phyloP scores from a whole-genome alignment of 192 early-diverging fungal species.

The Helicostylum pulchrum region DNA sequence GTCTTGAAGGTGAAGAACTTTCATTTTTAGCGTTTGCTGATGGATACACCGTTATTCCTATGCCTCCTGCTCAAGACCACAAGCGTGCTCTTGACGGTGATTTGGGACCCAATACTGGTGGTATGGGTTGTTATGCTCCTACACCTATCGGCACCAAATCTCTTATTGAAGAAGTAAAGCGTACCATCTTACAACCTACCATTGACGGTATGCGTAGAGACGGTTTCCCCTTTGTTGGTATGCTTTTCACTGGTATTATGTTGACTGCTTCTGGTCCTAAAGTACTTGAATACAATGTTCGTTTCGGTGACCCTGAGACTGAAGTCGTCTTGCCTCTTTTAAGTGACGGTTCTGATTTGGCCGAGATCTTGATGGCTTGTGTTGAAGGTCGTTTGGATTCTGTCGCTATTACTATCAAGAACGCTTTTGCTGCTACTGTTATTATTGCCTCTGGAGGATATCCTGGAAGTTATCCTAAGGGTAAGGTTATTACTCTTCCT shows the following conservation, averaged over 20 bases:
- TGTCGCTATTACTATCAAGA: slow-evolving; percentile 68
- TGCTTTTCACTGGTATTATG: slow-evolving; percentile 97
- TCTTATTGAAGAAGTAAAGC: slow-evolving; percentile 67
- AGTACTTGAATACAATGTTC: slow-evolving; percentile 97
- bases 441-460: slow-evolving; percentile 92
- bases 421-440: slow-evolving; percentile 85
- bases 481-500: slow-evolving; percentile 66
- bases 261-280: slow-evolving; percentile 87
- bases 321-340: slow-evolving; percentile 92
- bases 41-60: slow-evolving; percentile 86
- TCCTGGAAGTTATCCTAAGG: slow-evolving; percentile 84
- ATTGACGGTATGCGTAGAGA: slow-evolving; percentile 96
- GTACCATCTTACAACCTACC: slow-evolving; percentile 83
- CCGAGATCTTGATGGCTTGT: slow-evolving; percentile 83
- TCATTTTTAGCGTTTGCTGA: slow-evolving; percentile 89
- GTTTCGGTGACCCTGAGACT: slow-evolving; percentile 98
- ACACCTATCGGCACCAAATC: slow-evolving; percentile 86
- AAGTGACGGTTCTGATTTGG: slow-evolving; percentile 78
- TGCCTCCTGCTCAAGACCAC: slow-evolving; percentile 98
- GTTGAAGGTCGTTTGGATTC: slow-evolving; percentile 90
- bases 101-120: slow-evolving; percentile 93
- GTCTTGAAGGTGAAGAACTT: slow-evolving; percentile 90
- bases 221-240: slow-evolving; percentile 94
- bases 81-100: slow-evolving; percentile 96
- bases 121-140: slow-evolving; percentile 98